Evolutionary conservation across 495 filamentous ascomycete species (phyloP), one percentile per base, ranked within the genome.

Genomic region (Neurospora tetraspora): DNA sequence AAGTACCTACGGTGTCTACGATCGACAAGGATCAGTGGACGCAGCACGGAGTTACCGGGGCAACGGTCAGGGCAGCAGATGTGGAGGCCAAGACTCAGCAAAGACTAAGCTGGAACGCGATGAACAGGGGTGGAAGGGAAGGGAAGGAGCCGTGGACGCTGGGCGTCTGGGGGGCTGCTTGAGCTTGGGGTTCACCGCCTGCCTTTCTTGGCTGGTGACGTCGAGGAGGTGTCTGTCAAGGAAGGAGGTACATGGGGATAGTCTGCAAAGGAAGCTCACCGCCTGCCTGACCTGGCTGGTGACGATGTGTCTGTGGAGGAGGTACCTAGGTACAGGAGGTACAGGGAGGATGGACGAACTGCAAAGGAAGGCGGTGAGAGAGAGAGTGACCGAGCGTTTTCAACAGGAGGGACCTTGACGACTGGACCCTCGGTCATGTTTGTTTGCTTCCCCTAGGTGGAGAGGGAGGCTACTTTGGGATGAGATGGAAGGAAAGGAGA

Each of bases 21-120:
- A 87, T 98, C 43, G 96, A 98, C 74, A 85, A 92, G 47, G 96
- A 99, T 68, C 87, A 89, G 43, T 97, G 93, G 84, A 82, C 93
- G 71, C 89, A 91, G 73, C 87, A 96, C 74, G 94, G 94, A 3
- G 81, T 91, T 45, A 86, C 88, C 23, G 93, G 93, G 5, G 92
- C 92, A 0, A 89, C 53, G 14, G 83, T 73, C 88, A 86, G 77
- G 86, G 91, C 16, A 82, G 81, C 39, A 11, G 92, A 95, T 37
- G 82, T 86, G 11, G 85, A 86, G 72, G 80, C 81, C 71, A 85
- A 84, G 79, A 84, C 81, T 45, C 86, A 81, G 76, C 87, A 87
- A 73, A 83, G 88, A 73, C 86, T 88, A 81, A 91, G 88, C 77
- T 81, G 89, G 76, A 88, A 88, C 23, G 85, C 89, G 1, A 89